Evolutionary conservation across 148 eudicot genomes (phyloP).

Genomic region (Pharnaceum exiguum): DNA sequence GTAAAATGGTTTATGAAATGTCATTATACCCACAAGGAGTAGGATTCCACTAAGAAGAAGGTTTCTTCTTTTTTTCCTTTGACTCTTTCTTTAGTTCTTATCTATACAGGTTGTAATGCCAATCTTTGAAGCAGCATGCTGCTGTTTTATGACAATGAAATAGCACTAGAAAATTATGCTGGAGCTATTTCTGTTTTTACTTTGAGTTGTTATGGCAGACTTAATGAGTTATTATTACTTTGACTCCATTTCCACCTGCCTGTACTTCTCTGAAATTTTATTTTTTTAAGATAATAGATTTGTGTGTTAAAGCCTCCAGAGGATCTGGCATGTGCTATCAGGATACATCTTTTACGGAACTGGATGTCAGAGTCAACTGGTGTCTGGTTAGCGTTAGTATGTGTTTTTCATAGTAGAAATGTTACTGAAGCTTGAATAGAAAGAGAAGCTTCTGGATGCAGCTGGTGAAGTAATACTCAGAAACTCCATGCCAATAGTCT

Average conservation of each 20-base stretch:
- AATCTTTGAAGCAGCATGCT: conserved; percentile 17
- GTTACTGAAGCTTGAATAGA: neutral
- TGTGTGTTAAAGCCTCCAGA: neutral
- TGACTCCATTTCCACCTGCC: neutral
- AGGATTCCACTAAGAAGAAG: neutral
- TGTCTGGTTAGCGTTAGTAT: neutral
- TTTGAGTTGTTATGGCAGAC: neutral
- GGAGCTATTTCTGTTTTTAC: neutral
- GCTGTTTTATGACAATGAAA: conserved; percentile 18
- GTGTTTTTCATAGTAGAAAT: neutral
- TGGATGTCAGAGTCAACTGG: neutral
- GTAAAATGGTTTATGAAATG: too few relatives aligned
- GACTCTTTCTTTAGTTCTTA: too few relatives aligned
- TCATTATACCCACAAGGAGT: neutral
- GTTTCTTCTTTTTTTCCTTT: neutral
- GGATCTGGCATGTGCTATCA: neutral
- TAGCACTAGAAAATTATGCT: conserved; percentile 1
- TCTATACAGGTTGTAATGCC: too few relatives aligned
- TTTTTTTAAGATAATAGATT: neutral
- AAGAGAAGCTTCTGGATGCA: conserved; percentile 3
- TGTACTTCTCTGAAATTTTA: neutral
- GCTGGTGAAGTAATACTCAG: conserved; percentile 1
- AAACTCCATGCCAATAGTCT: neutral
- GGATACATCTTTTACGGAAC: neutral
- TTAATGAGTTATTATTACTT: neutral